Evolutionary conservation across 768 basidiomycete species (phyloP).

Genomic region (Peribolospora kevripleyi): DNA sequence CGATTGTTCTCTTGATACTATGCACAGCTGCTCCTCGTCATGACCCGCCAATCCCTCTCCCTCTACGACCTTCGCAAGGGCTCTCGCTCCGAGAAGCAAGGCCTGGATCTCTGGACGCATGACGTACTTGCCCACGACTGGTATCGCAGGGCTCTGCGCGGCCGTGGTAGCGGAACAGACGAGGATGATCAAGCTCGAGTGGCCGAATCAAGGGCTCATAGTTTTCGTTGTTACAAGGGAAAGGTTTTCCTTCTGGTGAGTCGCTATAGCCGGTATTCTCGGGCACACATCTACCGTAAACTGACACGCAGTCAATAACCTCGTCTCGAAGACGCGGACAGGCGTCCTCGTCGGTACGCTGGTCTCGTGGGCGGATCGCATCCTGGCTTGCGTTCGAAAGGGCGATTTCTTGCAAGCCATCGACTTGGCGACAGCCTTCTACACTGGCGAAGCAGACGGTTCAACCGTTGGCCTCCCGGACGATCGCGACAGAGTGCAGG

Average conservation of each 20-base stretch:
- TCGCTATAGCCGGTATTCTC: slow-evolving; percentile 3
- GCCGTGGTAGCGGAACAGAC: background rate
- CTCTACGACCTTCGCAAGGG: slow-evolving; percentile 39
- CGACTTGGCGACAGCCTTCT: slow-evolving; percentile 58
- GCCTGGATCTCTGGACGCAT: too few species aligned
- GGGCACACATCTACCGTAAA: background rate
- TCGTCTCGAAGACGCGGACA: slow-evolving; percentile 19
- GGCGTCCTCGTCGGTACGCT: slow-evolving; percentile 58
- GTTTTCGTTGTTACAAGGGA: slow-evolving; percentile 59
- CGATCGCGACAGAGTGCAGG: slow-evolving; percentile 31
- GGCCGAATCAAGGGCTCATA: slow-evolving; percentile 23
- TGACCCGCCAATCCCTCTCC: slow-evolving; percentile 32
- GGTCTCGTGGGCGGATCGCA: slow-evolving; percentile 82
- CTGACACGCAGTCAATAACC: too few species aligned
- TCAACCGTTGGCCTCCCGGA: slow-evolving; percentile 69
- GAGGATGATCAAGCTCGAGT: background rate
- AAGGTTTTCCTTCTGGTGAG: slow-evolving; percentile 74
- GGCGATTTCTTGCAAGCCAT: slow-evolving; percentile 82
- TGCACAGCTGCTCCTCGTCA: slow-evolving; percentile 23
- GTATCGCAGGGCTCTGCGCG: too few species aligned
- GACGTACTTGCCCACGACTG: too few species aligned
- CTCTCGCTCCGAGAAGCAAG: slow-evolving; percentile 32
- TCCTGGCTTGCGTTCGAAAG: slow-evolving; percentile 52
- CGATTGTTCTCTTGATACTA: slow-evolving; percentile 22
- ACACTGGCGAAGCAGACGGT: slow-evolving; percentile 35